These are phyloP conservation scores for Skeletonema grethae DNA, from an alignment of 108 stramenopile species.

Conservation along the genomic window DNA sequence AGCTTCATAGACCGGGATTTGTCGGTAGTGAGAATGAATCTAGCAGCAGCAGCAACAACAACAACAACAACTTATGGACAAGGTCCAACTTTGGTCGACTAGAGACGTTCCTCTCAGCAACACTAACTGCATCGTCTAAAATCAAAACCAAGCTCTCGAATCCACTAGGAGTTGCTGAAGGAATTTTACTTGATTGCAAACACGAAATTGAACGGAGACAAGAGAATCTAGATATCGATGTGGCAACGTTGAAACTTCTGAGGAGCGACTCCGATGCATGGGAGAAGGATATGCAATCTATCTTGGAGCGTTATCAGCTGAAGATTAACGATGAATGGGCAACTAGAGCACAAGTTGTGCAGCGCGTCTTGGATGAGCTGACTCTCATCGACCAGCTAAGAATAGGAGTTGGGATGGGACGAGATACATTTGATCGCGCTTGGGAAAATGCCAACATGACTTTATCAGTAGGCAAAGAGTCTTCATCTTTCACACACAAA, in stretches of 20 bases:
- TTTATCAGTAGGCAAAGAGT: slow-evolving; percentile 23
- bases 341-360: slow-evolving; percentile 18
- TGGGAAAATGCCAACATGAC: slow-evolving; percentile 53
- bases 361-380: slow-evolving; percentile 15
- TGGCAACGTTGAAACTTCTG: slow-evolving; percentile 67
- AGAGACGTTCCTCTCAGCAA: slow-evolving; percentile 70
- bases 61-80: slow-evolving; percentile 50
- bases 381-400: slow-evolving; percentile 37
- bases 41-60: slow-evolving; percentile 8
- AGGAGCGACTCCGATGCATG: slow-evolving; percentile 70
- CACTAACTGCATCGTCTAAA: slow-evolving; percentile 74
- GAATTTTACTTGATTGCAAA: slow-evolving; percentile 62
- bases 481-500: slow-evolving; percentile 27
- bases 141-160: slow-evolving; percentile 76
- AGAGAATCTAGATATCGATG: slow-evolving; percentile 64
- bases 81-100: slow-evolving; percentile 65
- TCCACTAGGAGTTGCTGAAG: slow-evolving; percentile 80
- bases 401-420: slow-evolving; percentile 46
- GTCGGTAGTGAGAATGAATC: slow-evolving; percentile 1
- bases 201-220: slow-evolving; percentile 44
- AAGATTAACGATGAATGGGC: slow-evolving; percentile 34
- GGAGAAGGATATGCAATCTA: slow-evolving; percentile 60
- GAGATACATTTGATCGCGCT: slow-evolving; percentile 44
- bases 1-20: slow-evolving; percentile 36
- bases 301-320: slow-evolving; percentile 42